phyloP scores from a whole-genome alignment of 106 monocot species.

The Acorus calamus region DNA sequence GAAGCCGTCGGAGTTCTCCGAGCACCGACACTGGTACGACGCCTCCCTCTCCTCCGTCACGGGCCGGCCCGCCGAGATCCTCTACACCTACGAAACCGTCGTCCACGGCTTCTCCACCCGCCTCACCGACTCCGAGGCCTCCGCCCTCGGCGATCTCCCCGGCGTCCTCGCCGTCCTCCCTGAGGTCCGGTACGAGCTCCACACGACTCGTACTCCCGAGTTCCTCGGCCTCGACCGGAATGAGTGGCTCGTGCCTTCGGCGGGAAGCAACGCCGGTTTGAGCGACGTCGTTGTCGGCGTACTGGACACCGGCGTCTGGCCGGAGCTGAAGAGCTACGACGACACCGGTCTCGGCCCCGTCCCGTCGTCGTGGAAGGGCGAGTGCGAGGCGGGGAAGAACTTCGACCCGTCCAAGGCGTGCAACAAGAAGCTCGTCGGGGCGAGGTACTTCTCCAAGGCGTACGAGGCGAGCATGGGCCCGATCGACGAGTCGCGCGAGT shows the following conservation, averaged over 20 bases:
- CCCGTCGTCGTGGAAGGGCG: slow-evolving; percentile 69
- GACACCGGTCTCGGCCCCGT: slow-evolving; percentile 78
- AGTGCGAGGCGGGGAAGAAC: slow-evolving; percentile 48
- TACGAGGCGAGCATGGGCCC: slow-evolving; percentile 87
- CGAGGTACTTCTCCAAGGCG: slow-evolving; percentile 67
- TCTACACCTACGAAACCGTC: slow-evolving; percentile 73
- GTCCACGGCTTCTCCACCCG: slow-evolving; percentile 76
- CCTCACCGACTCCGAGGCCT: slow-evolving; percentile 49
- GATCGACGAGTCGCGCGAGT: slow-evolving; percentile 60
- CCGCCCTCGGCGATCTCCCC: slow-evolving; percentile 15
- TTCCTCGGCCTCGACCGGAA: slow-evolving; percentile 58
- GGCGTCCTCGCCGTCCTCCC: slow-evolving; percentile 72
- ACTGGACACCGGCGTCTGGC: slow-evolving; percentile 95
- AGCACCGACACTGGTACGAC: slow-evolving; percentile 68
- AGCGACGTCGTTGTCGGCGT: slow-evolving; percentile 80
- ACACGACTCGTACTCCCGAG: slow-evolving; percentile 90
- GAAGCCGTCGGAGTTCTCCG: slow-evolving; percentile 49
- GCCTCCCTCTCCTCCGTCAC: slow-evolving; percentile 75
- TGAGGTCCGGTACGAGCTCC: slow-evolving; percentile 73
- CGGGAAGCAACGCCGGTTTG: slow-evolving; percentile 15
- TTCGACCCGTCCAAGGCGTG: slow-evolving; percentile 51
- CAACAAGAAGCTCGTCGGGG: slow-evolving; percentile 88
- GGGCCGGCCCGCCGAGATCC: slow-evolving; percentile 40
- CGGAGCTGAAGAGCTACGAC: slow-evolving; percentile 63
- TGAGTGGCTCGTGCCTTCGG: slow-evolving; percentile 18